A percentile compares a stretch with the other conserved stretches of the same genome.
These are phyloP conservation scores for Alternaria sp. DNA, from an alignment of 2,329 filamentous ascomycete genomes.

Conservation along the genomic window DNA sequence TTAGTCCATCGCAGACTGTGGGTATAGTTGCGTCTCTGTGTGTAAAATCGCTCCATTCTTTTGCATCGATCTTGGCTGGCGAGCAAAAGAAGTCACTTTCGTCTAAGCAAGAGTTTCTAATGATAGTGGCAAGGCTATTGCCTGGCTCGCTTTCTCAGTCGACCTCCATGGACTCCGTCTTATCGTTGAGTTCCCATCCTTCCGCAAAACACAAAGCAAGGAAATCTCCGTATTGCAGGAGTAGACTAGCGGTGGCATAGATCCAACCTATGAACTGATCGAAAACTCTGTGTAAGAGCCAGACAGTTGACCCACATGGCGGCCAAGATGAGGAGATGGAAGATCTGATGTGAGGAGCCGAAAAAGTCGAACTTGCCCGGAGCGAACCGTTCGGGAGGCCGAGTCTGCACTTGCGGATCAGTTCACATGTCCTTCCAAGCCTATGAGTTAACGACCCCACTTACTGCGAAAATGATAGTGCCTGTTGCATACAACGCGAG, in stretches of 20 bases:
- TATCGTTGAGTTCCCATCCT: no score
- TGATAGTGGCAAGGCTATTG: no score
- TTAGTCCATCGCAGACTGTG: no score
- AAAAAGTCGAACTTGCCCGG: background rate
- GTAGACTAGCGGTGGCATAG: background rate
- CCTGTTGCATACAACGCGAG: background rate
- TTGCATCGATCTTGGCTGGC: no score
- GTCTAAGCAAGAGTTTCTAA: no score
- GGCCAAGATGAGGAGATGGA: background rate
- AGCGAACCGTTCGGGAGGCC: background rate
- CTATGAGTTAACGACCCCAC: fast-evolving
- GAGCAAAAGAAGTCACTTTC: no score
- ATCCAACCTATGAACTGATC: fast-evolving
- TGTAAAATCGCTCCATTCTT: no score
- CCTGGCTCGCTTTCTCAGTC: no score
- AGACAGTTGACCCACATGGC: background rate
- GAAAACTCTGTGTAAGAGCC: background rate
- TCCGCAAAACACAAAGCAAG: no score
- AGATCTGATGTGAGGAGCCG: background rate
- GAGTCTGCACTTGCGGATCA: fast-evolving
- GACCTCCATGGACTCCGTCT: no score
- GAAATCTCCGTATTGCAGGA: no score
- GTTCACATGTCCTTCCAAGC: fast-evolving
- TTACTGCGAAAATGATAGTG: background rate
- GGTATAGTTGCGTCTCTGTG: no score